These are phyloP conservation scores for Castanospermum australe DNA, from an alignment of 306 rosid genomes.

Conservation along the genomic window DNA sequence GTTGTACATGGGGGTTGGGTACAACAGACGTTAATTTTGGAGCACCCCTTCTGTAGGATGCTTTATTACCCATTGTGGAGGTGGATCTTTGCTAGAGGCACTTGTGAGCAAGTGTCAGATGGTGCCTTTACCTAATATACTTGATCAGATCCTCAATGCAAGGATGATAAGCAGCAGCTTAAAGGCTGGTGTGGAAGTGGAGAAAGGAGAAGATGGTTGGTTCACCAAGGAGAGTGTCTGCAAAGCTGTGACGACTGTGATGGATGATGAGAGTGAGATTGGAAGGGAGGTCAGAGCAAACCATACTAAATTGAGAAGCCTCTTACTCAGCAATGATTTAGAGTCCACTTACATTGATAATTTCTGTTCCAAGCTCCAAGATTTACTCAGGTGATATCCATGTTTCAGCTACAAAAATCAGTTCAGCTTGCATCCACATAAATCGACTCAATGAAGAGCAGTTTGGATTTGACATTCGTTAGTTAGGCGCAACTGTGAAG, in stretches of 20 bases:
- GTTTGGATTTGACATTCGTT: too few species aligned
- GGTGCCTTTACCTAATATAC: too few species aligned
- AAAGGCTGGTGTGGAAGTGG: not conserved
- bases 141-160: too few species aligned
- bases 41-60: not conserved
- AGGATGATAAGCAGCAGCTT: not conserved
- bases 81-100: not conserved
- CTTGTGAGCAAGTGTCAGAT: too few species aligned
- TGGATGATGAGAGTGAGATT: not conserved
- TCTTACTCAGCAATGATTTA: not conserved
- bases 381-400: too few species aligned
- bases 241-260: not conserved
- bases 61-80: not conserved
- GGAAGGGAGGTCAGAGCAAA: not conserved
- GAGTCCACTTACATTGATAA: not conserved
- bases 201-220: not conserved
- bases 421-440: too few species aligned
- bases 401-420: too few species aligned
- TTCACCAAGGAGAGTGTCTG: not conserved
- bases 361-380: not conserved
- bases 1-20: not conserved
- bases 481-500: too few species aligned
- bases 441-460: too few species aligned
- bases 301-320: not conserved
- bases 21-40: not conserved